Base-by-base conservation (phyloP, 208 protist species). In the Acanthamoeba divionensis region DNA sequence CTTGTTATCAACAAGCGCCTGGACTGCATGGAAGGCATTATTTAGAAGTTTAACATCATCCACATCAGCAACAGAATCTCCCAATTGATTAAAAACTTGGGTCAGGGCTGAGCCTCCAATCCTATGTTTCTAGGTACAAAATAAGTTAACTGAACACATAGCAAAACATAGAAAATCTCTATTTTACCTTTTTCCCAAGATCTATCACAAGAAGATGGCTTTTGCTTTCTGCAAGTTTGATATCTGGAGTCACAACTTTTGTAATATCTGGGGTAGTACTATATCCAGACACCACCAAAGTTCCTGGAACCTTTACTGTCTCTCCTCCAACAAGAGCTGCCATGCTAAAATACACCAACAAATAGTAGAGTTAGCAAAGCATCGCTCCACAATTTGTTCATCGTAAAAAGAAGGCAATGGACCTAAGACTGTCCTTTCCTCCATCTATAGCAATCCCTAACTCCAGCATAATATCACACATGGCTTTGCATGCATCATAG, bases 391-490 rank as follows among this genome's bases (percentile, higher is more conserved):
- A 41, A 1, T 41, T 5, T 41, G 36, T 41, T 41, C 36, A 41
- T 41, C 55, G 55, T 4, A 63, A 52, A 60, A 10, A 69, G 29
- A 77, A 13, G 29, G 54, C 12, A 36, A 77, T 47, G 33, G 26
- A 90, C 65, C 86, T 92, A 1, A 96, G 83, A 38, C 89, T 93
- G 88, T 96, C 95, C 86, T 96, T 96, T 26, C 95, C 95, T 65
- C 95, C 95, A 87, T 96, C 95, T 41, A 96, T 94, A 10, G 94
- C 93, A 48, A 95, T 91, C 48, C 95, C 95, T 1, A 96, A 31
- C 44, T 91, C 38, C 21, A 86, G 54, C 94, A 96, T 95, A 6
- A 92, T 75, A 31, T 95, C 91, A 36, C 55, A 47, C 92, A 96
- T 94, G 29, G 93, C 93, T 41, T 83, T 47, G 50, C 92, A 93